Percentiles rank a stretch among this genome's conserved stretches.
phyloP scores from a whole-genome alignment of 345 rosid genomes.

The Salix arbutifolia region DNA sequence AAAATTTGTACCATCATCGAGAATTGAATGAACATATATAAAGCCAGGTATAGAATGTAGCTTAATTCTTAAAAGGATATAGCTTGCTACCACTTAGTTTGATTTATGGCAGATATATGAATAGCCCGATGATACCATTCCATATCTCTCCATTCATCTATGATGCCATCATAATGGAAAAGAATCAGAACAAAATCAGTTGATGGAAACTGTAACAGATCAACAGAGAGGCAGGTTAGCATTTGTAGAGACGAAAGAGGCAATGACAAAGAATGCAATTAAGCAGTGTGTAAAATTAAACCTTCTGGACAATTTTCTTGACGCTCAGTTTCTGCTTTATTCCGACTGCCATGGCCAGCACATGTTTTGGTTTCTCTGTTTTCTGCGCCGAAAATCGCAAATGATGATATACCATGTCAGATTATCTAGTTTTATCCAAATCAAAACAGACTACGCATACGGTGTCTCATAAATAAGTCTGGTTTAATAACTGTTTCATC shows the following conservation, averaged over 20 bases:
- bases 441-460: no score
- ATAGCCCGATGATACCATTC: constrained; percentile 62
- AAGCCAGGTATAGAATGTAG: not conserved
- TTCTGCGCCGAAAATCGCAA: constrained; percentile 28
- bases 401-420: no score
- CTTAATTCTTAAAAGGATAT: not conserved
- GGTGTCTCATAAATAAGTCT: no score
- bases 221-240: not conserved
- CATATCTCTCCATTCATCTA: constrained; percentile 66
- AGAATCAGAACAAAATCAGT: constrained; percentile 63
- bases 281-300: not conserved
- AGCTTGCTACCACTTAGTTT: constrained; percentile 69
- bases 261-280: not conserved
- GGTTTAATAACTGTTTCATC: no score
- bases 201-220: constrained; percentile 46
- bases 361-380: constrained; percentile 38
- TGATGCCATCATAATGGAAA: constrained; percentile 72
- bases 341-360: constrained; percentile 74
- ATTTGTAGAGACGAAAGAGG: not conserved
- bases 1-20: not conserved
- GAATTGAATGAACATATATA: not conserved
- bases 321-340: constrained; percentile 62
- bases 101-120: constrained; percentile 63
- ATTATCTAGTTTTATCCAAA: no score
- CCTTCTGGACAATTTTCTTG: constrained; percentile 69